Evolutionary conservation across 2,329 filamentous ascomycete species (phyloP), one percentile per base, ranked within the genome.

Genomic region (Zasmidium citrigriseum): DNA sequence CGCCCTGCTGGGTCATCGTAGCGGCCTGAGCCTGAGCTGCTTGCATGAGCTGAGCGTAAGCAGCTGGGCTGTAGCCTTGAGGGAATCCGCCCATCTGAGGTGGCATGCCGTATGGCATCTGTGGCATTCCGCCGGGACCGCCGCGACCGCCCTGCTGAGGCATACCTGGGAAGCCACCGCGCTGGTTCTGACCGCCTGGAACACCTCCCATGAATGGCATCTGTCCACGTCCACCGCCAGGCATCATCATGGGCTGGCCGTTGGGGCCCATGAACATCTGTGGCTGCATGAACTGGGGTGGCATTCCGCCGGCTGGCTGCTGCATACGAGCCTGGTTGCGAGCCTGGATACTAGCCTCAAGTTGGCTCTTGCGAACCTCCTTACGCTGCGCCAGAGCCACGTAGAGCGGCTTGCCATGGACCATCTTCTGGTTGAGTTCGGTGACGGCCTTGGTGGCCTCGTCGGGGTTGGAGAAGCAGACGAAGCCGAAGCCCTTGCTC

Each of bases 381-480:
- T 99, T 99, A 81, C 95, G 93, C 85, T 99, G 95, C 65, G 95
- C 95, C 66, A 99, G 86, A 70, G 95, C 95, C 72, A 99, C 95
- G 75, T 99, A 99, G 61, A 99, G 85, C 58, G 95, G 95, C 87
- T 99, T 99, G 81, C 86, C 86, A 77, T 93, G 89, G 68, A 98
- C 84, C 95, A 99, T 99, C 78, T 95, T 92, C 84, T 98, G 93
- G 84, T 99, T 99, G 91, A 98, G 97, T 80, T 99, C 95, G 61
- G 93, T 92, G 65, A 99, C 93, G 66, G 95, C 95, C 87, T 98
- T 98, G 81, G 93, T 97, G 67, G 95, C 95, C 77, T 99, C 95
- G 72, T 99, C 95, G 61, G 95, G 93, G 84, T 96, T 98, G 86
- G 90, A 95, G 84, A 99, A 99, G 89, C 95, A 99, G 74, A 99